Evolutionary conservation across 192 early-diverging fungal genomes (phyloP), one percentile per base, ranked within the genome.

Genomic region (Coemansia sp.): DNA sequence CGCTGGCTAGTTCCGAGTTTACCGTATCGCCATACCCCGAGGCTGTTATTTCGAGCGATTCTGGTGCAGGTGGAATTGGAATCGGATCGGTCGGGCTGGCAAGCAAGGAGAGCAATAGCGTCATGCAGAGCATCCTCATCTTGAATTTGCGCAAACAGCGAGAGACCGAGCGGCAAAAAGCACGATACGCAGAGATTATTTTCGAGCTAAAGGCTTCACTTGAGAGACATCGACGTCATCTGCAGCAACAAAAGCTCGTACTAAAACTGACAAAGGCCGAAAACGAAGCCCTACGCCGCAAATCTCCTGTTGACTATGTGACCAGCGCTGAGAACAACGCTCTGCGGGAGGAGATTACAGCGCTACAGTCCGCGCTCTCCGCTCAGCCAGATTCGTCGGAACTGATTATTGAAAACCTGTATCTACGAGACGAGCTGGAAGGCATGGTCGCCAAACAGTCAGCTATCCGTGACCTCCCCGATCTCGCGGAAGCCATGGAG

Each of bases 71-170:
- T 22, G 41, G 61, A 16, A 40, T 40, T 29, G 43, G 32, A 20
- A 35, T 22, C 35, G 37, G 58, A 18, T 18, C 58, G 22, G 35
- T 18, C 8, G 58, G 34, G 1, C 18, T 59, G 15, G 32, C 56
- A 0, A 49, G 47, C 70, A 80, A 64, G 32, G 74, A 84, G 52
- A 75, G 75, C 22, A 58, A 77, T 27, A 58, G 73, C 8, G 76
- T 69, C n/a, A 65, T 81, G 15, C 77, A 78, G 53, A 72, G 71
- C 55, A 65, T 78, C 63, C 68, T 85, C 15, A 59, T 80, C 30
- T 41, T 86, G 47, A 82, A 81, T 50, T 78, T 85, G 65, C 85
- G 85, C 47, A 79, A 82, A 30, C 73, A 76, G 34, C 80, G 78
- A 10, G 71, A 85, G 58, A 60, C 69, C 2, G 85, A 85, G 61